phyloP scores from a whole-genome alignment of 768 basidiomycete species.

The Auriscalpium orientale region DNA sequence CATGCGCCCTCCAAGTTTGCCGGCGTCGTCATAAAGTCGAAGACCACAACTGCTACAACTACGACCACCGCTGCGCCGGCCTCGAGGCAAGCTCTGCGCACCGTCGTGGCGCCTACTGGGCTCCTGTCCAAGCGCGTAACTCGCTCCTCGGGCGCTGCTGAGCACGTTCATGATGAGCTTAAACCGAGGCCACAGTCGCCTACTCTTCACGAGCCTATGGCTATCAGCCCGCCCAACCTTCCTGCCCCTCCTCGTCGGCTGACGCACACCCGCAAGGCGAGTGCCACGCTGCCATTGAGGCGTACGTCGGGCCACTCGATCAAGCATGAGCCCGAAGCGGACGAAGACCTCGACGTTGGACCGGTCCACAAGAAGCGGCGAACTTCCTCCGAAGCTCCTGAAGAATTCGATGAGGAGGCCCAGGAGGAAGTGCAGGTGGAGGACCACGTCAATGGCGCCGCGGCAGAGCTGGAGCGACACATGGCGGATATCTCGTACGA shows the following conservation, averaged over 20 bases:
- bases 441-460: conserved; percentile 29
- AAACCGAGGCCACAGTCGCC: conserved; percentile 7
- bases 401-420: conserved; percentile 28
- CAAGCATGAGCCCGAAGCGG: conserved; percentile 18
- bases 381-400: conserved; percentile 58
- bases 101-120: conserved; percentile 27
- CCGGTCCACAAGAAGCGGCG: conserved; percentile 69
- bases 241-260: conserved; percentile 22
- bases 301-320: background rate
- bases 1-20: conserved; percentile 45
- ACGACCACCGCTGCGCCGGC: conserved; percentile 7
- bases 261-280: conserved; percentile 9
- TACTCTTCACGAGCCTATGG: conserved; percentile 36
- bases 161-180: conserved; percentile 30
- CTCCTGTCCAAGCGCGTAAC: conserved; percentile 17
- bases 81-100: conserved; percentile 47
- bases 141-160: conserved; percentile 18
- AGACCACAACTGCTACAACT: conserved; percentile 31
- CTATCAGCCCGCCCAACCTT: conserved; percentile 24
- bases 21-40: conserved; percentile 51
- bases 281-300: background rate
- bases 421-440: conserved; percentile 34
- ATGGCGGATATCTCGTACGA: conserved; percentile 33
- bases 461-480: conserved; percentile 26
- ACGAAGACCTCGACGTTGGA: conserved; percentile 49